Evolutionary conservation across 83 land plant genomes (phyloP).

Genomic region (Larix sibirica): DNA sequence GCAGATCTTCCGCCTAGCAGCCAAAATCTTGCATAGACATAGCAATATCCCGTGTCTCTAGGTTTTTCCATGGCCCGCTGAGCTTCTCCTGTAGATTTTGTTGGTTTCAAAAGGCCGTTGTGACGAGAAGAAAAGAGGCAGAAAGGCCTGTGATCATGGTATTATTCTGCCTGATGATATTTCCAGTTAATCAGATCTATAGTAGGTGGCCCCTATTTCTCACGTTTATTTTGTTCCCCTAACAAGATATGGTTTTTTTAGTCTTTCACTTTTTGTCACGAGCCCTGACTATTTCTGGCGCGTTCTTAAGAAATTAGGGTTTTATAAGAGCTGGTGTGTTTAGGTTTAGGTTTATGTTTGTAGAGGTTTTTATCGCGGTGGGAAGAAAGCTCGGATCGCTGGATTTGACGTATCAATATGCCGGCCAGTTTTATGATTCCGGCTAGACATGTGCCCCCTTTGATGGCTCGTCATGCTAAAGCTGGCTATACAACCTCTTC

Average conservation of each 20-base stretch:
- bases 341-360: neutral
- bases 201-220: no score
- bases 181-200: no score
- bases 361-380: neutral
- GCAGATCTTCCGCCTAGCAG: no score
- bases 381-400: neutral
- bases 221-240: no score
- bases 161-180: no score
- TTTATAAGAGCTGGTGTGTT: neutral
- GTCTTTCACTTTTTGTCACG: neutral
- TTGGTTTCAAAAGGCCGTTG: no score
- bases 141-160: no score
- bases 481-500: slow-evolving; percentile 28
- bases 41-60: no score
- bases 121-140: no score
- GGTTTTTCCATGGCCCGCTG: neutral
- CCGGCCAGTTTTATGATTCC: slow-evolving; percentile 56
- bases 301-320: neutral
- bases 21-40: no score
- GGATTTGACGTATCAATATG: slow-evolving; percentile 20
- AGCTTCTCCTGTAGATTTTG: neutral
- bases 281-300: neutral
- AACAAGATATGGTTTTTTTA: neutral
- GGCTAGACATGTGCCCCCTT: slow-evolving; percentile 36
- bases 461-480: slow-evolving; percentile 32